Evolutionary conservation across 2,329 filamentous ascomycete genomes (phyloP), one percentile per base, ranked within the genome.

Genomic region (Alternaria triticimaculans): DNA sequence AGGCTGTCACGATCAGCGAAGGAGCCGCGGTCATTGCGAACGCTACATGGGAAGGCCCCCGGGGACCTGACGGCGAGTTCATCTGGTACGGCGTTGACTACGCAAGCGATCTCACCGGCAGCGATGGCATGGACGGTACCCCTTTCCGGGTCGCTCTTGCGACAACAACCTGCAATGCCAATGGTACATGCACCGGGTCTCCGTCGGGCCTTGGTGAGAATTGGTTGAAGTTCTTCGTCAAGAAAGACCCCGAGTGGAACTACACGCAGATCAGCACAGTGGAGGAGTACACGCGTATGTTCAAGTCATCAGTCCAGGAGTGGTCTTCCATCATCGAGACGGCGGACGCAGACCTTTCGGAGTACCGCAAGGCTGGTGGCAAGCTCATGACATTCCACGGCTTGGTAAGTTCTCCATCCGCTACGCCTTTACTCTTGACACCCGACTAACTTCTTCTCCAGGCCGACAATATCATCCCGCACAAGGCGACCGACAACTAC

Each of bases 381-480:
- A 77, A 75, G 37, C 62, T 77, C 28, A 65, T 75, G 5, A 73
- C 64, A 25, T 77, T 58, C 30, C 73, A 77, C 44, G 73, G 74
- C 9, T 25, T 70, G 48, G 60, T 60, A 33, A 43, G 37, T 45
- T 6, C 12, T 30, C 28, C 30, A 55, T n/a, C 18, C 28, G 21
- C 12, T 41, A 11, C 33, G 15, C 33, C 15, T 37, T 37, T 37
- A 4, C 10, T 12, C n/a, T 49, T 49, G 15, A 14, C 26, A 4
- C 46, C 15, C 11, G 18, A 11, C 46, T 49, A 20, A 28, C 46
- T 9, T 12, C 18, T 11, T 26, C 37, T 5, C n/a, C 15, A 56
- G 58, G 58, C 53, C 18, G 45, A 56, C 15, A 10, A 14, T 3
- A 6, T 14, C n/a, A 61, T 63, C 28, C 59, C 55, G 18, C 63